Percentiles rank a stretch among this genome's conserved stretches.
Evolutionary conservation across 1,139 yeast genomes (phyloP).

Genomic region (Lodderomyces margitis): DNA sequence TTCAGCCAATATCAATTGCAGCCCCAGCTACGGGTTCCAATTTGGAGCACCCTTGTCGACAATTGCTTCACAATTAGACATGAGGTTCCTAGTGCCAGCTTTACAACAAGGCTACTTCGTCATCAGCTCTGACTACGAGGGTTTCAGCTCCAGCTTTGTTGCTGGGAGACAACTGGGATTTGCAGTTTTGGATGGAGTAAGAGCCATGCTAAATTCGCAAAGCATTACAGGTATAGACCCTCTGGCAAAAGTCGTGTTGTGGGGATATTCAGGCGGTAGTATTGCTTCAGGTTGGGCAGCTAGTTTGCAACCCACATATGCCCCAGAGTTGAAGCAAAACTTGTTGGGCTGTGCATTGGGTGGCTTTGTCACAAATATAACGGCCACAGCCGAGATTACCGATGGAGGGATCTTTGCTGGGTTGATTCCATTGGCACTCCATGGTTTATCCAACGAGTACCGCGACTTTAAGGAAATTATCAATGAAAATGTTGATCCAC

Average conservation of each 20-base stretch:
- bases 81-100: slow-evolving; percentile 19
- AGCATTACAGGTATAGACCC: slow-evolving; percentile 21
- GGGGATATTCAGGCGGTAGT: slow-evolving; percentile 33
- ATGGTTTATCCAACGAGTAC: slow-evolving; percentile 28
- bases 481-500: slow-evolving; percentile 4
- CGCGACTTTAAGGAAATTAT: slow-evolving; percentile 16
- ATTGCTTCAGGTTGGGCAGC: slow-evolving; percentile 31
- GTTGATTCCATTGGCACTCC: slow-evolving; percentile 24
- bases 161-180: slow-evolving; percentile 25
- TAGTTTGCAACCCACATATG: slow-evolving; percentile 30
- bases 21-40: slow-evolving; percentile 17
- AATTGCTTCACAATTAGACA: slow-evolving; percentile 19
- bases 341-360: slow-evolving; percentile 34
- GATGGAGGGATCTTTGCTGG: slow-evolving; percentile 30
- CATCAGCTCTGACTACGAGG: slow-evolving; percentile 27
- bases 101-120: slow-evolving; percentile 28
- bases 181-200: slow-evolving; percentile 23
- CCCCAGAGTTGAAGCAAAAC: slow-evolving; percentile 28
- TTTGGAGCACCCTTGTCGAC: slow-evolving; percentile 14
- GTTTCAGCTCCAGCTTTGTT: slow-evolving; percentile 20
- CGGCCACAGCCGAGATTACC: slow-evolving; percentile 22
- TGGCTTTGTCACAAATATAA: slow-evolving; percentile 29
- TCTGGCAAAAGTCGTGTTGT: slow-evolving; percentile 21
- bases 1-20: slow-evolving; percentile 15
- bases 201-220: slow-evolving; percentile 20